Conservation (phyloP, 306 rosid species). For the Benincasa hispida region DNA sequence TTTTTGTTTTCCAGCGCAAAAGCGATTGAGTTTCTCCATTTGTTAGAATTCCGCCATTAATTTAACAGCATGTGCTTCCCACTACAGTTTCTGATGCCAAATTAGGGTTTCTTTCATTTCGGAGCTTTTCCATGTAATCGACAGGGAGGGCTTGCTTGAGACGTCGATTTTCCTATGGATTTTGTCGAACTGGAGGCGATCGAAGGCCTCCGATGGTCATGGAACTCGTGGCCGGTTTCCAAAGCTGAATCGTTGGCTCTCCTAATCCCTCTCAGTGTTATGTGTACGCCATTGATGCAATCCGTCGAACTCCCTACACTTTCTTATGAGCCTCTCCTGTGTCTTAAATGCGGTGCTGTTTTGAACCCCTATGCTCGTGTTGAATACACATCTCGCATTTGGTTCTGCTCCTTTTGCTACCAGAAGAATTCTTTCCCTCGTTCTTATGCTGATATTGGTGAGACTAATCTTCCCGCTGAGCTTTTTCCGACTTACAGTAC, state of each 20-base stretch:
- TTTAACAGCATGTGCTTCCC: background rate
- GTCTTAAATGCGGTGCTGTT: conserved; percentile 54
- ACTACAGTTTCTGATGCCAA: background rate
- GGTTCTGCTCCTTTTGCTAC: conserved; percentile 81
- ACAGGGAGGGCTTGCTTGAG: background rate
- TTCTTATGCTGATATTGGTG: conserved; percentile 52
- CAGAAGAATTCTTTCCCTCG: conserved; percentile 52
- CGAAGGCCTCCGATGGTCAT: conserved; percentile 92
- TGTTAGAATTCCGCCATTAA: background rate
- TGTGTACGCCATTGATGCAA: conserved; percentile 65
- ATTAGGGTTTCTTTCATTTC: background rate
- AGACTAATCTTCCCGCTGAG: conserved; percentile 83
- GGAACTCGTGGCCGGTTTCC: conserved; percentile 83
- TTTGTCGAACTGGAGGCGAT: conserved; percentile 71
- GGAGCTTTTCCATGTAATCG: conserved; percentile 1
- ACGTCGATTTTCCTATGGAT: conserved; percentile 34
- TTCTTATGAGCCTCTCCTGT: conserved; percentile 58
- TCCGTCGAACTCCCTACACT: conserved; percentile 59
- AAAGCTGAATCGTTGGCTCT: conserved; percentile 32
- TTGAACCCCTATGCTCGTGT: conserved; percentile 88
- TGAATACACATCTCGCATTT: conserved; percentile 65
- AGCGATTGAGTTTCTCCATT: background rate
- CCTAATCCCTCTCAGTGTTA: conserved; percentile 56
- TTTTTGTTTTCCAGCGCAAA: conserved; percentile 1
- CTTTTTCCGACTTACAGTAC: conserved; percentile 82